Evolutionary conservation across 352 stramenopile genomes (phyloP).

Genomic region (Aphanomyces invadans): DNA sequence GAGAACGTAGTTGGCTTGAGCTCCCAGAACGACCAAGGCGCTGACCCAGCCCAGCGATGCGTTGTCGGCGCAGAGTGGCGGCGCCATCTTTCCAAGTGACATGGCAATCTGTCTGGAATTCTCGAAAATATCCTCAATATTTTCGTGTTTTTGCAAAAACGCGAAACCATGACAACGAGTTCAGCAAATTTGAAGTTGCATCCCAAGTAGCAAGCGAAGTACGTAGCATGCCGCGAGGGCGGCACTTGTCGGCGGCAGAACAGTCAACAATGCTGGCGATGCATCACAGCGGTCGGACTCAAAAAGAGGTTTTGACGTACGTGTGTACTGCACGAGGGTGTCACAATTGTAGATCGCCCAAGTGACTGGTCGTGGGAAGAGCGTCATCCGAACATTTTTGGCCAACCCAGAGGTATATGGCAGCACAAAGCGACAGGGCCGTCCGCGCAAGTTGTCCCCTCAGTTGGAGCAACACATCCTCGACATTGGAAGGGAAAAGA

Average conservation of each 20-base stretch:
- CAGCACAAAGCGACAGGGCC: constrained; percentile 1
- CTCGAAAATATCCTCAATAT: neutral
- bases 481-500: neutral
- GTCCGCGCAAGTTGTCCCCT: neutral
- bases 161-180: neutral
- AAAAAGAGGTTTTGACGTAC: neutral
- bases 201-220: neutral
- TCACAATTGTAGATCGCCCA: neutral
- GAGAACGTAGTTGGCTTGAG: constrained; percentile 3
- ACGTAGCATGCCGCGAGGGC: constrained; percentile 6
- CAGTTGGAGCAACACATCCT: constrained; percentile 3
- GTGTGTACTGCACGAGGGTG: neutral
- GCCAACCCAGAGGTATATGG: neutral
- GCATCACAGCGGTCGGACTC: neutral
- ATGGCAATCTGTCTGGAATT: neutral
- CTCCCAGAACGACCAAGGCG: neutral
- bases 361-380: neutral
- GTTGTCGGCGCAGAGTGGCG: neutral
- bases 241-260: neutral
- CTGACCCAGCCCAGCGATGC: neutral
- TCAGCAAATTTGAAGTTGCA: neutral
- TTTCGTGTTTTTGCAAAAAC: neutral
- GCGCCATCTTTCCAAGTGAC: neutral
- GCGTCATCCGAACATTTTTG: neutral
- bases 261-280: neutral